Evolutionary conservation across 108 stramenopile species (phyloP).

Genomic region (Parietichytrium sp.): DNA sequence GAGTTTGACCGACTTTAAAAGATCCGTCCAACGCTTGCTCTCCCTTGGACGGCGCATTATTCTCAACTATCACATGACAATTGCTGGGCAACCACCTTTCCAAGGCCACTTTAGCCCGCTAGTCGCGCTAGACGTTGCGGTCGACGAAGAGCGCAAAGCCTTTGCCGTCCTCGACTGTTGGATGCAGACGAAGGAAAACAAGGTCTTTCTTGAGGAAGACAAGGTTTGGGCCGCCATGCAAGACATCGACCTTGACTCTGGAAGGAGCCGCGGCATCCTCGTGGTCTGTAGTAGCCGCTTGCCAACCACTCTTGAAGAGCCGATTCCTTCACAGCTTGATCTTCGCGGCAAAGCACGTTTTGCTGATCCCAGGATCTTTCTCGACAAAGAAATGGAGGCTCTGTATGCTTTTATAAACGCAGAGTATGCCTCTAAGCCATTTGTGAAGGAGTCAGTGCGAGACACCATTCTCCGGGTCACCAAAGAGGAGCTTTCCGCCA

Average conservation of each 20-base stretch:
- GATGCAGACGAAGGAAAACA: neutral
- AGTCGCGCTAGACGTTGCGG: neutral
- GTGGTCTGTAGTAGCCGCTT: no score
- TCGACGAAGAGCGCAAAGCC: no score
- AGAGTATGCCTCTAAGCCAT: no score
- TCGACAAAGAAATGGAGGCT: no score
- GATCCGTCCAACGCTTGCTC: neutral
- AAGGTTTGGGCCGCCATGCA: neutral
- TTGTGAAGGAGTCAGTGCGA: no score
- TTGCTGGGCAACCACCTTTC: slow-evolving; percentile 8
- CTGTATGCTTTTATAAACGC: no score
- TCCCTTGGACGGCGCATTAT: neutral
- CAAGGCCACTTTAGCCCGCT: neutral
- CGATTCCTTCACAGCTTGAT: no score
- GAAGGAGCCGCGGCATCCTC: neutral
- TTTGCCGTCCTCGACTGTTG: slow-evolving; percentile 16
- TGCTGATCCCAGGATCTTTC: no score
- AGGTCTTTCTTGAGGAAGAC: neutral
- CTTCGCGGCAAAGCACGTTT: no score
- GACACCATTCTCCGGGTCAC: no score
- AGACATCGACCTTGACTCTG: neutral
- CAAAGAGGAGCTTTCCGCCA: no score
- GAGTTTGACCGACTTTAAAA: neutral
- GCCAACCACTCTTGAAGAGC: no score
- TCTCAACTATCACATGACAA: slow-evolving; percentile 34